phyloP scores from a whole-genome alignment of 1,284 basidiomycete species.

The Pyrrhoderma lamaoense region DNA sequence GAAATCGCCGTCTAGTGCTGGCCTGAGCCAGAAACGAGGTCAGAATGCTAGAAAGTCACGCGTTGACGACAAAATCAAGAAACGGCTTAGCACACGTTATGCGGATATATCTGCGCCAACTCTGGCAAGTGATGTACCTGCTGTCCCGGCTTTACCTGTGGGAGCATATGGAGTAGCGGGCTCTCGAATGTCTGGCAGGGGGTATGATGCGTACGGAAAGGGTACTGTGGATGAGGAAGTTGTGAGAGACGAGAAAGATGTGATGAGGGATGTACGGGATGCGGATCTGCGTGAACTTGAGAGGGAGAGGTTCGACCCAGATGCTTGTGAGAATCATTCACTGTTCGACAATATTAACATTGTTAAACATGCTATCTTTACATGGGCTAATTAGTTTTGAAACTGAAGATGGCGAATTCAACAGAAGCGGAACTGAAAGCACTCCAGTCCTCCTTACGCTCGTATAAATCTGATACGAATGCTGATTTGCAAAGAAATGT shows the following conservation, averaged over 20 bases:
- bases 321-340: conserved; percentile 54
- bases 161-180: conserved; percentile 26
- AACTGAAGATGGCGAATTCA: conserved; percentile 69
- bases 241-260: conserved; percentile 33
- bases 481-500: conserved; percentile 76
- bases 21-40: conserved; percentile 18
- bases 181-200: conserved; percentile 18
- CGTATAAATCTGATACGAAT: conserved; percentile 57
- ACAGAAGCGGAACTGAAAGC: conserved; percentile 71
- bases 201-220: conserved; percentile 13
- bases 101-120: conserved; percentile 69
- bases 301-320: conserved; percentile 72
- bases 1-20: conserved; percentile 37
- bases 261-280: conserved; percentile 38
- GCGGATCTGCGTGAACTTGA: conserved; percentile 62
- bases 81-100: conserved; percentile 87
- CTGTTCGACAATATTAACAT: neutral
- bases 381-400: conserved; percentile 47
- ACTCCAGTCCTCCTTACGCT: conserved; percentile 62
- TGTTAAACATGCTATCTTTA: neutral
- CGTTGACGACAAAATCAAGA: conserved; percentile 90
- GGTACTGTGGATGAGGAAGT: conserved; percentile 36
- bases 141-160: conserved; percentile 46
- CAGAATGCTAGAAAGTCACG: conserved; percentile 51
- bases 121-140: conserved; percentile 29